Evolutionary conservation across 148 eudicot species (phyloP).

Genomic region (Dianthus caryophyllus): DNA sequence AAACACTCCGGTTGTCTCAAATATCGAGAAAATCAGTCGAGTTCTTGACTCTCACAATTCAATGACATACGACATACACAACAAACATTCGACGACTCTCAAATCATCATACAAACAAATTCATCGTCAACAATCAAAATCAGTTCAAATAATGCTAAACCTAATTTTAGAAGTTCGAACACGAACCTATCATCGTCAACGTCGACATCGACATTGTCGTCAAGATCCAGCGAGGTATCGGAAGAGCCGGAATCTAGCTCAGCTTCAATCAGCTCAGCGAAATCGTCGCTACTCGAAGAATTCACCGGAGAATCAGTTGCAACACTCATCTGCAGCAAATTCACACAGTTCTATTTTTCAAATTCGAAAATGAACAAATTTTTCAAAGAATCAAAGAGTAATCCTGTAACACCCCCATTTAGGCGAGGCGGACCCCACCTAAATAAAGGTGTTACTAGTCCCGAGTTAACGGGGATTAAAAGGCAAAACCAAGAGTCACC

Average conservation of each 20-base stretch:
- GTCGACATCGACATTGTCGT: constrained; percentile 23
- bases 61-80: too few species aligned
- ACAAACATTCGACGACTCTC: constrained; percentile 3
- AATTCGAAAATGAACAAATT: too few species aligned
- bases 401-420: too few species aligned
- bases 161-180: background rate
- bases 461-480: too few species aligned
- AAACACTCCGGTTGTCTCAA: too few species aligned
- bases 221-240: constrained; percentile 41
- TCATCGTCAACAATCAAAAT: background rate
- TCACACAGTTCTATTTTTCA: too few species aligned
- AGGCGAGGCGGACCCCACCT: too few species aligned
- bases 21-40: too few species aligned
- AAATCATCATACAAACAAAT: background rate
- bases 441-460: too few species aligned
- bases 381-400: too few species aligned
- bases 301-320: constrained; percentile 54
- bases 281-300: constrained; percentile 84
- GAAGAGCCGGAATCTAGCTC: constrained; percentile 51
- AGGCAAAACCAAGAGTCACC: too few species aligned
- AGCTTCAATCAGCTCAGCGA: constrained; percentile 63
- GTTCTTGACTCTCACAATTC: background rate
- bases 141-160: too few species aligned
- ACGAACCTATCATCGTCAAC: constrained; percentile 4
- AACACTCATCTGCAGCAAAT: constrained; percentile 57